Evolutionary conservation across 768 basidiomycete genomes (phyloP).

Genomic region (Leccinum broughii): DNA sequence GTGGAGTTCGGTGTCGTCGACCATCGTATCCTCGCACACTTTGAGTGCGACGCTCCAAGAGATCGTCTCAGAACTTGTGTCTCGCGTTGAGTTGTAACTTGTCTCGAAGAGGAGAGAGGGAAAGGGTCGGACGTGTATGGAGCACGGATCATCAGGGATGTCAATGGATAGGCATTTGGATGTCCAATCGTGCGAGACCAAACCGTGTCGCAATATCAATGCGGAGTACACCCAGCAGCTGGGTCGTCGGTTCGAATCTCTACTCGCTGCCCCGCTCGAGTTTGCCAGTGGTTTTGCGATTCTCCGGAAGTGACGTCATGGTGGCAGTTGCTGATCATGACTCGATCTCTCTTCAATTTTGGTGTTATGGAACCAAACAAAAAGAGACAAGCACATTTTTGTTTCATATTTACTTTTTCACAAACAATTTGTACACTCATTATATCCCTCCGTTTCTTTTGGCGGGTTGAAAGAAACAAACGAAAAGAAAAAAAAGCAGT

Average conservation of each 20-base stretch:
- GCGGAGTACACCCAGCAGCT: too few relatives aligned
- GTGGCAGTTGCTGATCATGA: too few relatives aligned
- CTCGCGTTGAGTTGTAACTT: constrained; percentile 60
- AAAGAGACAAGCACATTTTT: not conserved
- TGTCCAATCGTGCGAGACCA: too few relatives aligned
- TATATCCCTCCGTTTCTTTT: constrained; percentile 28
- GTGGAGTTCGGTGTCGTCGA: constrained; percentile 73
- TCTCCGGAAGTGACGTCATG: too few relatives aligned
- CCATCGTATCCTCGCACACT: constrained; percentile 75
- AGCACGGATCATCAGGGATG: constrained; percentile 41
- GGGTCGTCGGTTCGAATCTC: too few relatives aligned
- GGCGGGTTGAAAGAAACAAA: constrained; percentile 16
- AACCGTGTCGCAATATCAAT: too few relatives aligned
- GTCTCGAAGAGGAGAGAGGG: constrained; percentile 42
- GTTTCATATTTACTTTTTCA: not conserved
- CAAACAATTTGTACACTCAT: constrained; percentile 26
- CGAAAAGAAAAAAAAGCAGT: constrained; percentile 11
- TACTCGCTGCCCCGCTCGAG: too few relatives aligned
- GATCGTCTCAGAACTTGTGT: constrained; percentile 63
- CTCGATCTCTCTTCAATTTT: too few relatives aligned
- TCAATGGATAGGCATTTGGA: too few relatives aligned
- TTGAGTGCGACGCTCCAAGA: constrained; percentile 70
- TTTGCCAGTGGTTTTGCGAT: too few relatives aligned
- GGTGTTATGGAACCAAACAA: too few relatives aligned
- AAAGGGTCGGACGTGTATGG: constrained; percentile 83